Evolutionary conservation across 306 rosid genomes (phyloP), one percentile per base, ranked within the genome.

Genomic region (Boehmeria nivea): DNA sequence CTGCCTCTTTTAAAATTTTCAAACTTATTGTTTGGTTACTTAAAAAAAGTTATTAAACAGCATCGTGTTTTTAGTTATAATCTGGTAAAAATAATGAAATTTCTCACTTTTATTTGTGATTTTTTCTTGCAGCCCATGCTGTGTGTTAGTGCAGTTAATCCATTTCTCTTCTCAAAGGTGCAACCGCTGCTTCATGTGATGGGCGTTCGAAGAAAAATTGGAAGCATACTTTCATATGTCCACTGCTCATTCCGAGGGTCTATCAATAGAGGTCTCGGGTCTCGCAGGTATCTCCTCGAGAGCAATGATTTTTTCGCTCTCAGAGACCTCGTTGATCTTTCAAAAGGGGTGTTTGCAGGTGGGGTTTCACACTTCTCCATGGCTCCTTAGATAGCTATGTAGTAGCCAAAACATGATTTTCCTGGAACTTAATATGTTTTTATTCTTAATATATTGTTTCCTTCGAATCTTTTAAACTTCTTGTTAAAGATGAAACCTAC

Each of bases 281-380:
- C 74, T 61, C 77, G 96, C 39, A 85, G 82, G 77, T 87, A 93
- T 79, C 89, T 93, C 66, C 80, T 93, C 39, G 94, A 93, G 65
- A 72, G 86, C 95, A 85, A 81, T 76, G 99, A 93, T 73, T 93
- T 93, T 78, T 93, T 93, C 76, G 87, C 99, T 38, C 78, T 87
- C 42, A 83, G 87, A 81, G 99, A 93, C 74, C 89, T 93, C 65
- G 77, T 93, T 77, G 99, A 93, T 75, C 96, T 93, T 72, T 93
- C 99, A 54, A 93, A 74, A 73, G 99, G 99, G 72, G 81, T 93
- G 66, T 93, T 93, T 83, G 84, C 99, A 44, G 99, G 99, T 93
- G 56, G 65, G 87, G 27, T 62, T 72, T 57, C 63, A 42, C 28
- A n/a, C n/a, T n/a, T n/a, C 66, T 43, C 40, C 57, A 43, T 28